Percentiles rank a stretch among this genome's conserved stretches.
These are phyloP conservation scores for Plectosphaerella sp. DNA, from an alignment of 2,329 filamentous ascomycete species.

Conservation along the genomic window DNA sequence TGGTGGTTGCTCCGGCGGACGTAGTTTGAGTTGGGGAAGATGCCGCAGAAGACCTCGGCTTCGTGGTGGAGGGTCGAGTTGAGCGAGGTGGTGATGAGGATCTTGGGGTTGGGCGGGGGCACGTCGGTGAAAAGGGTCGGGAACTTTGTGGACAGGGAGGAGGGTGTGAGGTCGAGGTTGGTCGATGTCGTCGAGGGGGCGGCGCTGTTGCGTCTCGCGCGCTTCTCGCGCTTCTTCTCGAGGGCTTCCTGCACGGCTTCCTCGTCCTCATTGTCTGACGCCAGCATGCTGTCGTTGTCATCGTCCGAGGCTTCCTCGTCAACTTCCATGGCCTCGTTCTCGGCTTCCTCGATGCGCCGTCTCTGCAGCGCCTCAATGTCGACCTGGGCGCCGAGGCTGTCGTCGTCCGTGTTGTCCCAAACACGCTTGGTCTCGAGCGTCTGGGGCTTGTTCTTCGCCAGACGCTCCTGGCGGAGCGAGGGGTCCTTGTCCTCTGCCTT, in stretches of 20 bases:
- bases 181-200: constrained; percentile 59
- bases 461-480: constrained; percentile 64
- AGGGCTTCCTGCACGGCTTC: constrained; percentile 23
- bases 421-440: constrained; percentile 85
- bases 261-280: constrained; percentile 53
- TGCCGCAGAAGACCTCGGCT: constrained; percentile 69
- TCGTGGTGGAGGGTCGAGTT: constrained; percentile 85
- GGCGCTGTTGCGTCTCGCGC: constrained; percentile 41
- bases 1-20: constrained; percentile 80
- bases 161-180: constrained; percentile 59
- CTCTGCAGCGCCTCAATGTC: constrained; percentile 57
- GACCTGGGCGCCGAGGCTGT: constrained; percentile 50
- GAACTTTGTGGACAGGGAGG: constrained; percentile 57
- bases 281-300: constrained; percentile 75
- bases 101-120: constrained; percentile 65
- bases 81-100: constrained; percentile 86
- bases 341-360: constrained; percentile 48
- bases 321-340: constrained; percentile 33
- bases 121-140: constrained; percentile 57
- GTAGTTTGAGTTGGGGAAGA: constrained; percentile 87
- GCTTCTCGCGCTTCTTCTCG: constrained; percentile 39
- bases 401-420: constrained; percentile 73
- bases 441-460: constrained; percentile 72
- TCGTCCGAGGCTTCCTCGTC: constrained; percentile 39
- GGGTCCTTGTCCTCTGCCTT: constrained; percentile 85